Evolutionary conservation across 2,329 filamentous ascomycete species (phyloP).

Genomic region (Aspergillus pseudoterreus): DNA sequence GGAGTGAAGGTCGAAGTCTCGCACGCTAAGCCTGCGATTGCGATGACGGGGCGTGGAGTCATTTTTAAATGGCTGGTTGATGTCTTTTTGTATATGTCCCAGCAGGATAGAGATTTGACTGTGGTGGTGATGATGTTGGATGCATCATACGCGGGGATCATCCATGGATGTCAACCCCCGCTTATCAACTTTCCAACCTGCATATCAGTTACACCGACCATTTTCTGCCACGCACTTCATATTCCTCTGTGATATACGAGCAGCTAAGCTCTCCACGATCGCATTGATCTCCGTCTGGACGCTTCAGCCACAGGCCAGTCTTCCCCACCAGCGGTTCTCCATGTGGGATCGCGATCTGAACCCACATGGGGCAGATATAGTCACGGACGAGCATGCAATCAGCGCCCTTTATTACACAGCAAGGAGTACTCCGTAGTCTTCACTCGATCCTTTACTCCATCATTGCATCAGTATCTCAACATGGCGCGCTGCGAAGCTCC

Average conservation of each 20-base stretch:
- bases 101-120: no score
- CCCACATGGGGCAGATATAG: neutral
- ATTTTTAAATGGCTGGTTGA: conserved; percentile 10
- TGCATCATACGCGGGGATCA: no score
- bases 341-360: neutral
- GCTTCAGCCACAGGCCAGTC: neutral
- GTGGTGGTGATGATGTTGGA: no score
- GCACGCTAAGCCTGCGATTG: conserved; percentile 51
- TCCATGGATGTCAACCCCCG: no score
- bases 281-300: no score
- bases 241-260: no score
- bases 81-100: no score
- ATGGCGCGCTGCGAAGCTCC: neutral
- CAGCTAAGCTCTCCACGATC: no score
- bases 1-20: conserved; percentile 54
- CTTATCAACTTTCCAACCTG: no score
- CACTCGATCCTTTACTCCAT: neutral
- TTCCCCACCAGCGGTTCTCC: conserved; percentile 2
- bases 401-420: neutral
- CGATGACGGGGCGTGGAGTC: conserved; percentile 45
- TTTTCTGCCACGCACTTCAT: no score
- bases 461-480: neutral
- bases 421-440: neutral
- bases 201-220: no score
- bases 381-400: neutral